phyloP scores from a whole-genome alignment of 495 filamentous ascomycete species.

The Aspergillus olivimuriae region DNA sequence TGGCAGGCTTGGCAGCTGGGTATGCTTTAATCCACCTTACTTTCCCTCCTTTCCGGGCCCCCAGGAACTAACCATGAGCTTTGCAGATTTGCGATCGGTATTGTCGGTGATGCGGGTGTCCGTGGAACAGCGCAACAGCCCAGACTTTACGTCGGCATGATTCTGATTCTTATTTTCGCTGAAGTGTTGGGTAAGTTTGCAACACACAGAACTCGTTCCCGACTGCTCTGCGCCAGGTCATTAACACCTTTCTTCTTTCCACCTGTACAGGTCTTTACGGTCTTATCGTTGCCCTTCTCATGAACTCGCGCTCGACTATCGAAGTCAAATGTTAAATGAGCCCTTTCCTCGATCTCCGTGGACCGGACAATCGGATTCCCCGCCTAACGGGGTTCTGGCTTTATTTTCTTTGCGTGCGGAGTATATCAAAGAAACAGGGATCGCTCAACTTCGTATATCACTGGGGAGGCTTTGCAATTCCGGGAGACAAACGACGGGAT shows the following conservation, averaged over 20 bases:
- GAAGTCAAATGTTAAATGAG: conserved; percentile 28
- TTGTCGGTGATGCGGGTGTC: conserved; percentile 98
- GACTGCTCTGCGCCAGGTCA: background rate
- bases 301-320: conserved; percentile 70
- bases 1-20: conserved; percentile 95
- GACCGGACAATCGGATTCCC: conserved; percentile 8
- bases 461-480: no score
- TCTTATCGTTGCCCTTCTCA: conserved; percentile 94
- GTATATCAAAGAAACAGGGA: conserved; percentile 1
- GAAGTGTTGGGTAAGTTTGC: conserved; percentile 84
- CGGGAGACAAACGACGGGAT: no score
- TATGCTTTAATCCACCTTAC: no score
- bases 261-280: conserved; percentile 76
- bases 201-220: conserved; percentile 1
- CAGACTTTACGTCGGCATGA: conserved; percentile 98
- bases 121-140: conserved; percentile 97
- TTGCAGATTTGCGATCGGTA: conserved; percentile 86
- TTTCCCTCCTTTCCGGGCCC: no score
- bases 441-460: background rate
- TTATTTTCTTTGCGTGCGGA: conserved; percentile 9
- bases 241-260: background rate
- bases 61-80: conserved; percentile 5
- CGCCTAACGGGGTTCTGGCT: conserved; percentile 6
- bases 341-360: conserved; percentile 11
- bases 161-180: conserved; percentile 99